These are phyloP conservation scores for Acanthamoeba castellanii DNA, from an alignment of 208 protist genomes.

Conservation along the genomic window DNA sequence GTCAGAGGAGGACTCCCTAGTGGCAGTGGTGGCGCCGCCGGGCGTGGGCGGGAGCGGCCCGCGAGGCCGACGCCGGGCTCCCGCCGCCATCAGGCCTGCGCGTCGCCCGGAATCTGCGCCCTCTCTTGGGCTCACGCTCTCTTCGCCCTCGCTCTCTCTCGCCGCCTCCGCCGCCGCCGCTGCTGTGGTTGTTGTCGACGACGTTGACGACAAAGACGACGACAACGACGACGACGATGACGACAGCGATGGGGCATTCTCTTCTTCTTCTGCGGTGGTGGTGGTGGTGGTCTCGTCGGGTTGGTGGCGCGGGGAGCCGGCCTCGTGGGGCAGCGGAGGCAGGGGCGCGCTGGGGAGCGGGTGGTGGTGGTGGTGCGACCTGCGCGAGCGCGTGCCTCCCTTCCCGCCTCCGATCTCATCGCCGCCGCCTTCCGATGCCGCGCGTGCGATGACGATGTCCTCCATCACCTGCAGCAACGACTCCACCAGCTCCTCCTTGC, in stretches of 20 bases:
- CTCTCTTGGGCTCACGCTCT: neutral
- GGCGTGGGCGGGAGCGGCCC: neutral
- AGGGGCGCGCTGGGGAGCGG: neutral
- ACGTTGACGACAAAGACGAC: neutral
- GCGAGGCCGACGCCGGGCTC: no score
- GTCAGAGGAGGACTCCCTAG: no score
- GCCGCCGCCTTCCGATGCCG: neutral
- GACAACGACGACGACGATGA: no score
- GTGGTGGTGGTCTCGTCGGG: neutral
- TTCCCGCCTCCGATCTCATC: neutral
- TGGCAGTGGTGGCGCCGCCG: neutral
- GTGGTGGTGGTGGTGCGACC: neutral
- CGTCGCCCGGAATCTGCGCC: no score
- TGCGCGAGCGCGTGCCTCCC: neutral
- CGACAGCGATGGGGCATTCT: no score
- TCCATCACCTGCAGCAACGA: conserved; percentile 12
- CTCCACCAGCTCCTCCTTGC: conserved; percentile 18
- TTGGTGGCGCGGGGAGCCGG: neutral
- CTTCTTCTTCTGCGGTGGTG: no score
- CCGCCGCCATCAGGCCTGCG: neutral
- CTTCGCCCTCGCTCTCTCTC: neutral
- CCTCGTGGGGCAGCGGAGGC: neutral
- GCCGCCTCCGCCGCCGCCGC: neutral
- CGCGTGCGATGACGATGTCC: neutral
- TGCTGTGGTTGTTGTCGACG: neutral